These are phyloP conservation scores for Schizosaccharomyces cryophilus DNA, from an alignment of 805 yeast species.

Conservation along the genomic window DNA sequence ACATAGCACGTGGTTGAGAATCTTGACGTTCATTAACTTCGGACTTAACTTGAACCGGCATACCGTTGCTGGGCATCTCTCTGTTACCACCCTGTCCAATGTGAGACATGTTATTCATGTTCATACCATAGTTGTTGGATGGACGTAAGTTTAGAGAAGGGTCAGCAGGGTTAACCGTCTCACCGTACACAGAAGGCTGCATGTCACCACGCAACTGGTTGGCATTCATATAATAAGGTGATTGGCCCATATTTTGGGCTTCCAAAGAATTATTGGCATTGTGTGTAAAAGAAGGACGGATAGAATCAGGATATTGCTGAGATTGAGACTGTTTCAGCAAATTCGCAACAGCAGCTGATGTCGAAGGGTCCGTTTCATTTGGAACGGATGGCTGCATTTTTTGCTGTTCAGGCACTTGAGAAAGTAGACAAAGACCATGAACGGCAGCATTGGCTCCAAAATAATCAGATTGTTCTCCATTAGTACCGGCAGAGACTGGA, in stretches of 20 bases:
- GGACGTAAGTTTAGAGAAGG: background rate
- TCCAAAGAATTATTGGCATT: background rate
- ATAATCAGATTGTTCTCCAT: conserved; percentile 4
- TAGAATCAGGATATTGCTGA: conserved; percentile 2
- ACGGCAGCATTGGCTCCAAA: conserved; percentile 5
- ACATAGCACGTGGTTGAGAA: too few relatives aligned
- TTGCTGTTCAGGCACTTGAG: conserved; percentile 10
- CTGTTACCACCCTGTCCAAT: too few relatives aligned
- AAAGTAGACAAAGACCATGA: conserved; percentile 14
- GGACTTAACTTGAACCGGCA: too few relatives aligned
- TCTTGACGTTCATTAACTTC: too few relatives aligned
- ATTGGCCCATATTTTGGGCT: too few relatives aligned
- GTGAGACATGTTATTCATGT: too few relatives aligned
- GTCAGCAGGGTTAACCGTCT: background rate
- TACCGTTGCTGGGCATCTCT: too few relatives aligned
- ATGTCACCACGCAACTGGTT: background rate
- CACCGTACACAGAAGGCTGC: background rate
- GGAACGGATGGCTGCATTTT: conserved; percentile 8
- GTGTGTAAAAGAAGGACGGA: background rate
- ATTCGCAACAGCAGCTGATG: background rate
- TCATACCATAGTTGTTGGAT: background rate
- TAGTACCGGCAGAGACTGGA: background rate
- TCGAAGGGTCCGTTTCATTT: conserved; percentile 4
- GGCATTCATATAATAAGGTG: too few relatives aligned
- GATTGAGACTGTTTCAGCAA: conserved; percentile 5